These are phyloP conservation scores for Trichocladium uniseriatum DNA, from an alignment of 495 filamentous ascomycete genomes.

Conservation along the genomic window DNA sequence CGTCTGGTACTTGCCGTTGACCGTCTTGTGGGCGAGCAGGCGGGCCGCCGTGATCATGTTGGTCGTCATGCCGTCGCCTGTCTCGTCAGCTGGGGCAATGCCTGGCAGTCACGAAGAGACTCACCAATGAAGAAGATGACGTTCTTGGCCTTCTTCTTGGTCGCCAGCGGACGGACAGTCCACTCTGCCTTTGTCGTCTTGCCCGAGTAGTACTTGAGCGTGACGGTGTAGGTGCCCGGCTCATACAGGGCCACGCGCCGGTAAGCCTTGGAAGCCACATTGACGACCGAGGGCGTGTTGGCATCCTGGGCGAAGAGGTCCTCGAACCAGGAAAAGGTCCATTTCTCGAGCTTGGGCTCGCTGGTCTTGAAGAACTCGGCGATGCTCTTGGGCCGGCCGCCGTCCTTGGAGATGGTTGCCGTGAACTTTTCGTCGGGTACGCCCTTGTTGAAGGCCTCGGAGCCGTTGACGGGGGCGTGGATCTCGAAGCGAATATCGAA, in stretches of 20 bases:
- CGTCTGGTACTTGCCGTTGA: constrained; percentile 66
- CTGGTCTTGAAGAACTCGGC: constrained; percentile 50
- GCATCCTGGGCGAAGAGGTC: constrained; percentile 64
- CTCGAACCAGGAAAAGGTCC: constrained; percentile 65
- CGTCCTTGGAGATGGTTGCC: constrained; percentile 56
- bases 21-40: constrained; percentile 60
- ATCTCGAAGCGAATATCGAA: constrained; percentile 72
- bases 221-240: constrained; percentile 61
- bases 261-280: constrained; percentile 62
- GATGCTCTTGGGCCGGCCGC: constrained; percentile 36
- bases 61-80: constrained; percentile 65
- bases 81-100: neutral
- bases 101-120: neutral
- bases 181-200: constrained; percentile 57
- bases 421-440: constrained; percentile 57
- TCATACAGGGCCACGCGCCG: constrained; percentile 57
- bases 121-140: constrained; percentile 64
- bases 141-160: constrained; percentile 63
- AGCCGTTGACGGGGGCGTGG: constrained; percentile 66
- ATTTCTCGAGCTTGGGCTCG: constrained; percentile 56
- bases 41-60: constrained; percentile 69
- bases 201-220: constrained; percentile 56
- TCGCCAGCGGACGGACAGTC: constrained; percentile 56
- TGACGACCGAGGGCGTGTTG: constrained; percentile 52
- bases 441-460: constrained; percentile 51